Evolutionary conservation across 1,139 yeast species (phyloP).

Genomic region (Hemisphaericaspora lyxosophila): DNA sequence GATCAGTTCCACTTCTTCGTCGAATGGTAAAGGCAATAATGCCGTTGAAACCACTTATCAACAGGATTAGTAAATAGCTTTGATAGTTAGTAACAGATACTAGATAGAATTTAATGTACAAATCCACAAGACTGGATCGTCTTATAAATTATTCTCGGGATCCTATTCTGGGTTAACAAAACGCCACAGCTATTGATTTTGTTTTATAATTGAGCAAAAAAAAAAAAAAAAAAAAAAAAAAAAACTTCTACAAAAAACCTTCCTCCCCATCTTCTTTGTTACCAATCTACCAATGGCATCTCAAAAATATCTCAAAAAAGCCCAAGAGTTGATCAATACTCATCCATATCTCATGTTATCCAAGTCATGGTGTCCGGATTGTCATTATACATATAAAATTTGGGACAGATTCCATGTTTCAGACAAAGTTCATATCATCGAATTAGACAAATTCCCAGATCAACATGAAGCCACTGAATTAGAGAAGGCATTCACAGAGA

Average conservation of each 20-base stretch:
- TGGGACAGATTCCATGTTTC: constrained; percentile 52
- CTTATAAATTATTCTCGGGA: not conserved
- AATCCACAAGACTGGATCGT: no score
- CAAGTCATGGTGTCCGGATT: constrained; percentile 79
- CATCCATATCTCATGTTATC: constrained; percentile 58
- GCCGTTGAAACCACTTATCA: not conserved
- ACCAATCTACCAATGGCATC: constrained; percentile 1
- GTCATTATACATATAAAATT: constrained; percentile 57
- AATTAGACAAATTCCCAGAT: constrained; percentile 56
- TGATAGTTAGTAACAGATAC: no score
- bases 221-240: not conserved
- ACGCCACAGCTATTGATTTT: no score
- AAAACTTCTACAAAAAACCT: not conserved
- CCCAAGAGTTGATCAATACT: constrained; percentile 43
- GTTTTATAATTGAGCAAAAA: not conserved
- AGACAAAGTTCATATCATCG: constrained; percentile 53
- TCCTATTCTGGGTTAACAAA: no score
- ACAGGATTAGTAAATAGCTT: not conserved
- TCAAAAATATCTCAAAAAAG: constrained; percentile 18
- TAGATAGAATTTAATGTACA: not conserved
- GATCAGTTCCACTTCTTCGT: constrained; percentile 18
- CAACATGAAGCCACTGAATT: constrained; percentile 52
- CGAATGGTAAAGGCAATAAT: not conserved
- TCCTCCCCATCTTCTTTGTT: not conserved
- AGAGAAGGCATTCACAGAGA: constrained; percentile 59